Evolutionary conservation across 2,329 filamentous ascomycete genomes (phyloP).

Genomic region (Capronia coronata): DNA sequence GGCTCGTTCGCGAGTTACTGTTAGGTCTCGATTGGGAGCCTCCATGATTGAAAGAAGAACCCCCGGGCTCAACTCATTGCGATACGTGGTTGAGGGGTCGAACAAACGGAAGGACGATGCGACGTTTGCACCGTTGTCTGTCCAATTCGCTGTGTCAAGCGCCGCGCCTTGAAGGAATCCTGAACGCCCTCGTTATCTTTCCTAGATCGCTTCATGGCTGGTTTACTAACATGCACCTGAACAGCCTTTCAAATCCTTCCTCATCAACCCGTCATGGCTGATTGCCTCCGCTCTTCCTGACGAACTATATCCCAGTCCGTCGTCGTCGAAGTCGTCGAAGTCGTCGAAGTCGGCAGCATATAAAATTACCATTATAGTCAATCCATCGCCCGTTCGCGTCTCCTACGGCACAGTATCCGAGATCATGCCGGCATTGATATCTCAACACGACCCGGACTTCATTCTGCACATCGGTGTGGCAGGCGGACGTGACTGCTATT

Average conservation of each 20-base stretch:
- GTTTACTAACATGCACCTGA: conserved; percentile 2
- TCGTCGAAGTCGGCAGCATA: conserved; percentile 31
- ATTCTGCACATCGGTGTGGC: conserved; percentile 78
- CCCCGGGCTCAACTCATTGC: too few relatives aligned
- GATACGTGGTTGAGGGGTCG: too few relatives aligned
- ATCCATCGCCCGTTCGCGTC: conserved; percentile 63
- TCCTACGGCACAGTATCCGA: conserved; percentile 61
- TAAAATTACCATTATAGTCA: conserved; percentile 55
- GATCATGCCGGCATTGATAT: conserved; percentile 59
- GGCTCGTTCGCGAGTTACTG: too few relatives aligned
- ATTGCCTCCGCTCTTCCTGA: conserved; percentile 64
- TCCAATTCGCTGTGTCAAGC: too few relatives aligned
- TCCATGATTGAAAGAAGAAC: too few relatives aligned
- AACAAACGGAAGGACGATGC: too few relatives aligned
- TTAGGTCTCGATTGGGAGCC: too few relatives aligned
- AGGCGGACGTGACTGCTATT: conserved; percentile 57
- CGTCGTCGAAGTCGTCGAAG: conserved; percentile 33
- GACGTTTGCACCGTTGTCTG: too few relatives aligned
- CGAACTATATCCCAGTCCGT: conserved; percentile 49
- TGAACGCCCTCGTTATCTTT: too few relatives aligned
- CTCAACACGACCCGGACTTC: conserved; percentile 52
- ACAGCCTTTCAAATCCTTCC: conserved; percentile 69
- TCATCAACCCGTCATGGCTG: conserved; percentile 73
- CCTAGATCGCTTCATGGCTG: too few relatives aligned
- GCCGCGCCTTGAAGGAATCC: too few relatives aligned